Evolutionary conservation across 2,329 filamentous ascomycete genomes (phyloP).

Genomic region (Grosmannia serpens): DNA sequence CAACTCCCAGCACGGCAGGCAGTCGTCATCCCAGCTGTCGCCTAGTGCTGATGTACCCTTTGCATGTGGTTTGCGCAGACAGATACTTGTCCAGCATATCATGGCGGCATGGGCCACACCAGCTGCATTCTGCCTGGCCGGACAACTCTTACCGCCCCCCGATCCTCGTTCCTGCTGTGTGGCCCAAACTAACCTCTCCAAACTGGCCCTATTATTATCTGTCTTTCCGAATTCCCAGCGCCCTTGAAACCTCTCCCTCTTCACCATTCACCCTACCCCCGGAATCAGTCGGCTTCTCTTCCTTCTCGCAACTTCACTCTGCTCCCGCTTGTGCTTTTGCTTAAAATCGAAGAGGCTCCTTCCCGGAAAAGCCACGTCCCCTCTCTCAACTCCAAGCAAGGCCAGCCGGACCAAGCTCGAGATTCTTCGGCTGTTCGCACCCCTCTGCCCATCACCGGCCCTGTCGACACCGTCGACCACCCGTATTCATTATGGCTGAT

Average conservation of each 20-base stretch:
- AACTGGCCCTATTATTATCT: slow-evolving; percentile 1
- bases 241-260: not conserved
- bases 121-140: not conserved
- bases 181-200: not conserved
- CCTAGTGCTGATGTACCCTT: slow-evolving; percentile 13
- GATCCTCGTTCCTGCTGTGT: not conserved
- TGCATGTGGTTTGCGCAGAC: not conserved
- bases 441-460: not conserved
- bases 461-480: not conserved
- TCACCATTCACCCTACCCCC: not conserved
- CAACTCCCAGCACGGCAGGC: not conserved
- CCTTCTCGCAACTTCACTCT: not conserved
- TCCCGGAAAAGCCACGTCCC: not conserved
- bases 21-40: slow-evolving; percentile 22
- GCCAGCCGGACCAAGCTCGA: not conserved
- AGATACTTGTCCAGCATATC: slow-evolving; percentile 3
- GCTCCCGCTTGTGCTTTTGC: not conserved
- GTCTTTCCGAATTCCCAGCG: not conserved
- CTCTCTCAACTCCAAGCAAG: not conserved
- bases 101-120: slow-evolving; percentile 1
- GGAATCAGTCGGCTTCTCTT: not conserved
- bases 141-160: slow-evolving; percentile 5
- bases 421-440: not conserved
- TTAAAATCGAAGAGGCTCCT: not conserved
- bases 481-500: slow-evolving; percentile 52